phyloP scores from a whole-genome alignment of 2,329 filamentous ascomycete species.

The Didymella arachidicola region DNA sequence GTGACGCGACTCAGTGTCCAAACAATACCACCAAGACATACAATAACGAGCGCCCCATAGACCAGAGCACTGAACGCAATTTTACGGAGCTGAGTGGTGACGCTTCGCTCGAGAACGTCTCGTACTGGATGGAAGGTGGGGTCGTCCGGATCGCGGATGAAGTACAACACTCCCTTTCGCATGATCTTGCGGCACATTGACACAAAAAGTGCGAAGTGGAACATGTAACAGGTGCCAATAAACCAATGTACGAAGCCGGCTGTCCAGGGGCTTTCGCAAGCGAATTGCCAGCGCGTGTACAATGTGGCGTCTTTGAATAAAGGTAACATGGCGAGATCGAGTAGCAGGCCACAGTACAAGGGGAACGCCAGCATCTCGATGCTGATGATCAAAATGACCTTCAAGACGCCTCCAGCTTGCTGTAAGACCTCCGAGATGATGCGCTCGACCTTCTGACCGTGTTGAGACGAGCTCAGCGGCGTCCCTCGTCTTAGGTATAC shows the following conservation, averaged over 20 bases:
- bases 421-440: conserved; percentile 82
- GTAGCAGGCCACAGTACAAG: conserved; percentile 89
- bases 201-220: conserved; percentile 97
- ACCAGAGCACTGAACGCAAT: conserved; percentile 96
- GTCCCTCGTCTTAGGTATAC: conserved; percentile 79
- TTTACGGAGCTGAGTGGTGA: conserved; percentile 92
- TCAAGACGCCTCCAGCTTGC: conserved; percentile 95
- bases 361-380: conserved; percentile 99
- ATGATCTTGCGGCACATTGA: conserved; percentile 99
- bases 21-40: conserved; percentile 93
- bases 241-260: conserved; percentile 99
- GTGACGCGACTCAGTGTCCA: conserved; percentile 81
- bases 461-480: conserved; percentile 68
- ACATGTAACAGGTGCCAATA: conserved; percentile 98
- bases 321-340: conserved; percentile 87
- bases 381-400: conserved; percentile 96
- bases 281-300: conserved; percentile 79
- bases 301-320: conserved; percentile 85
- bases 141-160: conserved; percentile 97
- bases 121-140: conserved; percentile 97
- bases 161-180: conserved; percentile 93
- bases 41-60: conserved; percentile 88
- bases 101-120: conserved; percentile 91
- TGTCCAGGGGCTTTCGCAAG: conserved; percentile 79
- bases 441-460: conserved; percentile 70